These are phyloP conservation scores for Starmerella floris DNA, from an alignment of 805 yeast genomes.

Conservation along the genomic window DNA sequence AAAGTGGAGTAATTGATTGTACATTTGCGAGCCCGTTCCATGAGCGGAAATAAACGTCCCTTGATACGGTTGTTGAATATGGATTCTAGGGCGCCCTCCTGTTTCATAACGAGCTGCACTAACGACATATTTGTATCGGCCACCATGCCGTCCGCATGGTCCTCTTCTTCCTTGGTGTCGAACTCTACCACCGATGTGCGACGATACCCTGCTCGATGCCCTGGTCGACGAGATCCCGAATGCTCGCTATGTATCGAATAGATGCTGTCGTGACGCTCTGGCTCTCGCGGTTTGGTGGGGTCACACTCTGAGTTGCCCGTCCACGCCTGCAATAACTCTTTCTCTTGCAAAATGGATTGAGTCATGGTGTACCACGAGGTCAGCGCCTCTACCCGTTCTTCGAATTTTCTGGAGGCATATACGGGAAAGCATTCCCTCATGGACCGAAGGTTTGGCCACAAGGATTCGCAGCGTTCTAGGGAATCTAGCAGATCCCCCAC, in stretches of 20 bases:
- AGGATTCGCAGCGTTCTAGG: slow-evolving; percentile 52
- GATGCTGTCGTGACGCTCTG: slow-evolving; percentile 6
- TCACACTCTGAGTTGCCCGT: slow-evolving; percentile 73
- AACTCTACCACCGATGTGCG: slow-evolving; percentile 1
- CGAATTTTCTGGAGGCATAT: slow-evolving; percentile 51
- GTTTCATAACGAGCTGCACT: slow-evolving; percentile 69
- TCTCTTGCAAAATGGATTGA: slow-evolving; percentile 50
- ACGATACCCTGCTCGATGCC: neutral
- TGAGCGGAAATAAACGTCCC: slow-evolving; percentile 62
- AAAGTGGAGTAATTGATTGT: slow-evolving; percentile 46
- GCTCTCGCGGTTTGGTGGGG: slow-evolving; percentile 33
- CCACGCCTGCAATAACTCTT: slow-evolving; percentile 55
- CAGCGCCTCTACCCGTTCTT: slow-evolving; percentile 55
- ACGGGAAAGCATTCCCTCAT: slow-evolving; percentile 69
- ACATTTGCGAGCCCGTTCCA: slow-evolving; percentile 65
- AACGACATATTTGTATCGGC: slow-evolving; percentile 36
- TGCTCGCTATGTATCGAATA: neutral
- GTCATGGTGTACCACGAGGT: slow-evolving; percentile 74
- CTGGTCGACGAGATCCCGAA: neutral
- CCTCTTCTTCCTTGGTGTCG: neutral
- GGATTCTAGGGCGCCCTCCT: slow-evolving; percentile 33
- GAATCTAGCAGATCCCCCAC: slow-evolving; percentile 45
- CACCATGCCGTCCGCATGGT: neutral
- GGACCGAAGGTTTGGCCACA: slow-evolving; percentile 68
- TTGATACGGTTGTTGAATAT: slow-evolving; percentile 60